Conservation (phyloP, 2,329 filamentous ascomycete genomes). For the Colletotrichum phormii region DNA sequence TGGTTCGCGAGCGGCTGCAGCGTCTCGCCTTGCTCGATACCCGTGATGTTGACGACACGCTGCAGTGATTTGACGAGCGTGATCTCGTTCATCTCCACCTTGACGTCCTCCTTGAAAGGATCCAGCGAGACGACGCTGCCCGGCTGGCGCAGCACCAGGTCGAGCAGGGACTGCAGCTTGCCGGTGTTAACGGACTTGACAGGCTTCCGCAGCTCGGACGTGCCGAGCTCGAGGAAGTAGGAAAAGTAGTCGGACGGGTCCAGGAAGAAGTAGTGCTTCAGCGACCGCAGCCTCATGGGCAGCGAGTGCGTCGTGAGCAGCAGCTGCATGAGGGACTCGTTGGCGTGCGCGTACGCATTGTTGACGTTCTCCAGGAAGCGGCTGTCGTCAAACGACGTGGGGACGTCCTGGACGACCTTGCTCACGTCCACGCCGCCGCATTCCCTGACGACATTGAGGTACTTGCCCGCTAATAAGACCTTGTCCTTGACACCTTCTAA, state of each 20-base stretch:
- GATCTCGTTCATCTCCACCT: constrained; percentile 96
- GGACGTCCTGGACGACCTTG: constrained; percentile 88
- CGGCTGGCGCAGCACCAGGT: constrained; percentile 94
- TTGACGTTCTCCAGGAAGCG: constrained; percentile 97
- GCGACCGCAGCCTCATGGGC: constrained; percentile 84
- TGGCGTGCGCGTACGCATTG: constrained; percentile 92
- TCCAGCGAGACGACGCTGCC: constrained; percentile 94
- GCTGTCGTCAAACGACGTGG: constrained; percentile 89
- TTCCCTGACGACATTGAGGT: constrained; percentile 96
- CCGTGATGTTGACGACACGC: constrained; percentile 95
- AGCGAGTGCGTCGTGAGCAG: constrained; percentile 93
- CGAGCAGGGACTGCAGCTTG: constrained; percentile 95
- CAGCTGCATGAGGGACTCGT: constrained; percentile 90
- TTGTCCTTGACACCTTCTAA: constrained; percentile 92
- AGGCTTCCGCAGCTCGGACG: constrained; percentile 90
- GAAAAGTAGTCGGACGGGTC: constrained; percentile 98
- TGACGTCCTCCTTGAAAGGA: constrained; percentile 98
- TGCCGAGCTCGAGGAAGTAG: constrained; percentile 93
- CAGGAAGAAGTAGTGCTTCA: constrained; percentile 99
- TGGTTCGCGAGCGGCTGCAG: constrained; percentile 79
- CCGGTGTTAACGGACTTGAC: constrained; percentile 89
- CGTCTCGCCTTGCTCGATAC: constrained; percentile 89
- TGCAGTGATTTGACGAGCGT: constrained; percentile 94
- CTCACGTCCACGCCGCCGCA: constrained; percentile 96
- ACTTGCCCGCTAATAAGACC: constrained; percentile 94